phyloP scores from a whole-genome alignment of 495 filamentous ascomycete species.

The Penicillium paxilli region DNA sequence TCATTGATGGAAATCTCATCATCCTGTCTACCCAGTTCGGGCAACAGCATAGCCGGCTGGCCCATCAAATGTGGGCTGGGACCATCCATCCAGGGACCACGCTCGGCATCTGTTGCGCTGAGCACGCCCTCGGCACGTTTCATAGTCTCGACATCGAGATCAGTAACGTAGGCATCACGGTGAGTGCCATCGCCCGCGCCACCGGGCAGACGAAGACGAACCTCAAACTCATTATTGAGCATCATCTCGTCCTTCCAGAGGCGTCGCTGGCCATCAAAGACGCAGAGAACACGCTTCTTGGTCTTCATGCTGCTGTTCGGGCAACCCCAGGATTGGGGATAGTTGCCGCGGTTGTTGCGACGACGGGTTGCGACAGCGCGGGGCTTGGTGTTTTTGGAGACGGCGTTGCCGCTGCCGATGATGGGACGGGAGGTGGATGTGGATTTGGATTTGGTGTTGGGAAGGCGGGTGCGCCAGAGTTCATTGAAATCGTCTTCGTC shows the following conservation, averaged over 20 bases:
- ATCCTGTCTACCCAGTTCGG: constrained; percentile 34
- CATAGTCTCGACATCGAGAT: constrained; percentile 89
- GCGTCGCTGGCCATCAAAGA: constrained; percentile 85
- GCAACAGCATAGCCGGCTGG: constrained; percentile 35
- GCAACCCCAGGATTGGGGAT: constrained; percentile 90
- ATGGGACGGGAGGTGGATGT: constrained; percentile 43
- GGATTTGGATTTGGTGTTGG: constrained; percentile 42
- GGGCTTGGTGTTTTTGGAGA: constrained; percentile 45
- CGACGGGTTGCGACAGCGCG: constrained; percentile 55
- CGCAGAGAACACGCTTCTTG: constrained; percentile 92
- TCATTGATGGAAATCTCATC: constrained; percentile 43
- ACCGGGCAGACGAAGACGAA: constrained; percentile 74
- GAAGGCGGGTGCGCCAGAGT: constrained; percentile 49
- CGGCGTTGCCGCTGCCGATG: constrained; percentile 51
- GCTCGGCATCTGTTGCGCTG: constrained; percentile 76
- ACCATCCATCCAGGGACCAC: constrained; percentile 70
- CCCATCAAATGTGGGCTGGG: constrained; percentile 39
- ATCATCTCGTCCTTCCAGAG: constrained; percentile 99
- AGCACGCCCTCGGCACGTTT: constrained; percentile 81
- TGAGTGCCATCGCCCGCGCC: constrained; percentile 58
- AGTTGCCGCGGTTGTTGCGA: constrained; percentile 87
- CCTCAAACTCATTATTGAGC: constrained; percentile 92
- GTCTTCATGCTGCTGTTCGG: constrained; percentile 89
- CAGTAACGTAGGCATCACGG: constrained; percentile 75
- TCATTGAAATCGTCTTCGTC: constrained; percentile 67